Percentiles rank a stretch among this genome's conserved stretches.
Evolutionary conservation across 2,329 filamentous ascomycete species (phyloP).

Genomic region (Aureobasidium sp.): DNA sequence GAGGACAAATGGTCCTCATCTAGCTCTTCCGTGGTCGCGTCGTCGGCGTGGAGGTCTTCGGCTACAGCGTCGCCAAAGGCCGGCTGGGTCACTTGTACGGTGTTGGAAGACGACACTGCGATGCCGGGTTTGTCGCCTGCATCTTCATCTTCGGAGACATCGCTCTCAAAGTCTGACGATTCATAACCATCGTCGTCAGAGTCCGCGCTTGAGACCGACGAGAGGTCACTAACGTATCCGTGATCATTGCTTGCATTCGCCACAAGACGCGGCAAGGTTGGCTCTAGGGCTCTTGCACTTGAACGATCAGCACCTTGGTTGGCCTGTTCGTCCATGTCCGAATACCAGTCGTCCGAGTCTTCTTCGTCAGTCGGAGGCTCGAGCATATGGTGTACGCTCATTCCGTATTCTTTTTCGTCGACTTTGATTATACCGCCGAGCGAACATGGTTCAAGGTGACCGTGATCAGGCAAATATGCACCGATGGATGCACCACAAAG

Average conservation of each 20-base stretch:
- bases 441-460: conserved; percentile 82
- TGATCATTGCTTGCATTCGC: conserved; percentile 40
- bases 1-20: conserved; percentile 72
- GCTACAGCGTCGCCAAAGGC: conserved; percentile 64
- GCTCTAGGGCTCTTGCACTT: conserved; percentile 19
- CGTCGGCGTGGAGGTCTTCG: conserved; percentile 71
- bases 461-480: conserved; percentile 67
- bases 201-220: conserved; percentile 23
- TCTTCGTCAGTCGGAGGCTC: conserved; percentile 54
- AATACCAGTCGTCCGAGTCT: conserved; percentile 37
- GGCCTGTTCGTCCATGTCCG: conserved; percentile 36
- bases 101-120: conserved; percentile 63
- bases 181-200: conserved; percentile 43
- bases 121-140: conserved; percentile 69
- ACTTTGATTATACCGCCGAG: conserved; percentile 82
- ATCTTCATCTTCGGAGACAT: conserved; percentile 23
- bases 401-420: conserved; percentile 70
- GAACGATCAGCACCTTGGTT: conserved; percentile 7
- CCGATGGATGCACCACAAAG: conserved; percentile 87
- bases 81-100: conserved; percentile 80
- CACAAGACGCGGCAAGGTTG: neutral
- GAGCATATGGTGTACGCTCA: conserved; percentile 96
- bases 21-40: conserved; percentile 61
- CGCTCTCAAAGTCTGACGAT: conserved; percentile 30
- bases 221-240: conserved; percentile 24